Evolutionary conservation across 805 yeast genomes (phyloP), one percentile per base, ranked within the genome.

Genomic region (Lipomyces kockii): DNA sequence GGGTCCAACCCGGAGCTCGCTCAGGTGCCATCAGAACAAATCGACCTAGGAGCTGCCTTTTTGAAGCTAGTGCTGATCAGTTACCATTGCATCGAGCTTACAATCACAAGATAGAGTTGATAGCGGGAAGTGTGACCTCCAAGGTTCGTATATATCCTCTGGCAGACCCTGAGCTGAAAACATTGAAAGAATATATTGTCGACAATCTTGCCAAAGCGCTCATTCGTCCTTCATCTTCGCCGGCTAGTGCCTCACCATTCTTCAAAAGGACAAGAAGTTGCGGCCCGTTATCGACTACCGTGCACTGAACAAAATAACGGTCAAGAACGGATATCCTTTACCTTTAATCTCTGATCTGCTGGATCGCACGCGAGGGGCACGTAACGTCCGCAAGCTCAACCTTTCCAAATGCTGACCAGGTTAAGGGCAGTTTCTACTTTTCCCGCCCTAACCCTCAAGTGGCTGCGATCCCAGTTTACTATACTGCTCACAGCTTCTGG

Each of bases 231-330:
- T 34, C 59, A 9, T 12, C 53, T n/a, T 11, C 53, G 11, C 53
- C 25, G n/a, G n/a, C n/a, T n/a, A 25, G 58, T 25, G 27, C 27
- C 5, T 70, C 74, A 8, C 59, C 71, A 2, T 39, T 69, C 12
- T 68, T 72, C 29, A 71, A 72, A 67, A 71, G 57, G 70, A 71
- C 62, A 71, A 70, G 17, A 20, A 56, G 4, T 2, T 68, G 34
- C 62, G 74, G 9, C 77, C 58, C 1, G 29, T 32, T 32, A 46
- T 64, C 32, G 61, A 64, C 56, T 61, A 43, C 35, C 67, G 58
- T 20, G 29, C 14, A 4, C 34, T 64, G 55, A 64, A 64, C 32
- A 11, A 46, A n/a, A 14, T 25, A 12, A 64, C 64, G 39, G 46
- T 55, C 34, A 43, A 34, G 27, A 62, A 64, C 46, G 29, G 53